These are phyloP conservation scores for Corynascus novoguineensis DNA, from an alignment of 495 filamentous ascomycete species.

Conservation along the genomic window DNA sequence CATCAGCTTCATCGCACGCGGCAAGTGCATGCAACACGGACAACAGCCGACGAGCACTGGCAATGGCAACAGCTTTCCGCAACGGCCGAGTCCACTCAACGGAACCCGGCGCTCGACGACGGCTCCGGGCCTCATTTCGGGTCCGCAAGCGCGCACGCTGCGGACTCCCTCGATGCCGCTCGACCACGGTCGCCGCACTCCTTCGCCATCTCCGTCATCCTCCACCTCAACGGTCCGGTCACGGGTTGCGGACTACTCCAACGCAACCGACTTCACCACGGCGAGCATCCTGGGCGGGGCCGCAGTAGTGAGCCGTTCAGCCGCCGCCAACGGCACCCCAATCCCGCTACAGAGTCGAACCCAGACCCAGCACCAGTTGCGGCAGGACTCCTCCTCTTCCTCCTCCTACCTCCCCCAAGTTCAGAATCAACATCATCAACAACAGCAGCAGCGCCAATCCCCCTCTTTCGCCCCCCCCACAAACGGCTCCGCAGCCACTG, in stretches of 20 bases:
- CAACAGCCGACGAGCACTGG: conserved; percentile 51
- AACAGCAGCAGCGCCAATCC: background rate
- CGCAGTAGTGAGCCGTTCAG: conserved; percentile 23
- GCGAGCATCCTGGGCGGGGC: conserved; percentile 36
- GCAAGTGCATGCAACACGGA: conserved; percentile 68
- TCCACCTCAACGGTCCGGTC: conserved; percentile 13
- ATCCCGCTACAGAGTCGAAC: conserved; percentile 4
- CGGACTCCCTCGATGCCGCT: conserved; percentile 36
- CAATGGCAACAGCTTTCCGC: conserved; percentile 9
- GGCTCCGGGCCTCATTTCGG: conserved; percentile 34
- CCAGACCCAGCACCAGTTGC: conserved; percentile 23
- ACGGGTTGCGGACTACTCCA: conserved; percentile 29
- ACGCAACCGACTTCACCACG: conserved; percentile 45
- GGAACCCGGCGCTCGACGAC: conserved; percentile 31
- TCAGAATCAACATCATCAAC: background rate
- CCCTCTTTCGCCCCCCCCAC: too few species aligned
- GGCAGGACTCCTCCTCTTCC: conserved; percentile 48
- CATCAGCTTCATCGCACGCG: conserved; percentile 62
- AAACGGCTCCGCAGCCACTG: background rate
- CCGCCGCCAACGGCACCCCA: background rate
- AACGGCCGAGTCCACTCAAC: conserved; percentile 18
- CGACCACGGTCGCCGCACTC: conserved; percentile 1
- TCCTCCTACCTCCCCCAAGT: background rate
- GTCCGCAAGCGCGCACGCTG: conserved; percentile 30
- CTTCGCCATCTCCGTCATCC: background rate